phyloP scores from a whole-genome alignment of 306 rosid species.

The Casuarina equisetifolia region DNA sequence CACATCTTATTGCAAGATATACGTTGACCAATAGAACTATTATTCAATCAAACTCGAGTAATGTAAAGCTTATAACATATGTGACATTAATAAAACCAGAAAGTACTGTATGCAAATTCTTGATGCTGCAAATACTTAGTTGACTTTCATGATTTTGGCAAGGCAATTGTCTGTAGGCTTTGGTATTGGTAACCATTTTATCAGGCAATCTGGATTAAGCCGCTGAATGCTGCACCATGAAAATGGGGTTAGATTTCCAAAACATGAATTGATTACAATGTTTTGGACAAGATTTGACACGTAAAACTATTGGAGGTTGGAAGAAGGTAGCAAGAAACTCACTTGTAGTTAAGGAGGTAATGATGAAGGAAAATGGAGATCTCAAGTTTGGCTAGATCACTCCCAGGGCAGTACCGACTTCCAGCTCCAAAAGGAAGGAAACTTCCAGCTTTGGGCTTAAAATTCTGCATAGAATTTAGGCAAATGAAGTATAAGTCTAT shows the following conservation, averaged over 20 bases:
- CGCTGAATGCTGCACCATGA: constrained; percentile 50
- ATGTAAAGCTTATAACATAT: no score
- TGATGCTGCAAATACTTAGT: constrained; percentile 7
- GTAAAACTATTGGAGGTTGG: background rate
- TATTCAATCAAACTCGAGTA: no score
- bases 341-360: constrained; percentile 61
- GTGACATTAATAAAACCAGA: no score
- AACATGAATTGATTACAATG: no score
- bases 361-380: constrained; percentile 29
- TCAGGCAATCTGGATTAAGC: constrained; percentile 41
- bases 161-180: constrained; percentile 57
- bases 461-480: constrained; percentile 37
- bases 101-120: background rate
- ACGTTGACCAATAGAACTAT: no score
- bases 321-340: background rate
- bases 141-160: constrained; percentile 48
- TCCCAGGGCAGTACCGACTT: constrained; percentile 59
- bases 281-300: background rate
- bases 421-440: constrained; percentile 69
- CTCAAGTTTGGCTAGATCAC: constrained; percentile 57
- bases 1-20: no score
- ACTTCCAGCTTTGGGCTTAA: constrained; percentile 48
- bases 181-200: constrained; percentile 47
- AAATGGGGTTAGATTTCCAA: background rate
- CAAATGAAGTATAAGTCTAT: background rate